Evolutionary conservation across 148 eudicot genomes (phyloP).

Genomic region (Agrostemma githago): DNA sequence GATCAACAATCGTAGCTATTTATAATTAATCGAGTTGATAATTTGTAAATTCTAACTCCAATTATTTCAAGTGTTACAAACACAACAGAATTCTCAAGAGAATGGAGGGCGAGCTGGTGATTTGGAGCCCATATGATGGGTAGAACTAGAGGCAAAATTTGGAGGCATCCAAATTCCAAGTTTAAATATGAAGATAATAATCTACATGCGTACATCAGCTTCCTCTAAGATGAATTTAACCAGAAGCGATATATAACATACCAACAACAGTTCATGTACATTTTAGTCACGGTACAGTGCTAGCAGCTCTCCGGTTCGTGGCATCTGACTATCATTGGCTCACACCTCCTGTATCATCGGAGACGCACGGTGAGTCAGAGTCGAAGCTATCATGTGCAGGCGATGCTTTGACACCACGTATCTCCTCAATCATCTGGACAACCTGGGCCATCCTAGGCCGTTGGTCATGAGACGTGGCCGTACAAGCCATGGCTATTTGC

Average conservation of each 20-base stretch:
- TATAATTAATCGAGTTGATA: too few species aligned
- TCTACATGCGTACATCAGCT: conserved; percentile 9
- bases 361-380: conserved; percentile 53
- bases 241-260: conserved; percentile 12
- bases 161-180: conserved; percentile 15
- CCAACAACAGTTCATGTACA: conserved; percentile 27
- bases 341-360: conserved; percentile 44
- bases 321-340: conserved; percentile 36
- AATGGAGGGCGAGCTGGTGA: not conserved
- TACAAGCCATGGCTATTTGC: conserved; percentile 84
- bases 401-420: conserved; percentile 61
- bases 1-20: too few species aligned
- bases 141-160: conserved; percentile 10
- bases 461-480: conserved; percentile 49
- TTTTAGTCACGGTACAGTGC: not conserved
- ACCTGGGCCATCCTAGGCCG: conserved; percentile 74
- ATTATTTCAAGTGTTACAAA: not conserved
- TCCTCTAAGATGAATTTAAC: conserved; percentile 5
- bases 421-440: conserved; percentile 72
- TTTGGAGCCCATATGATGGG: conserved; percentile 15
- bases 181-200: not conserved
- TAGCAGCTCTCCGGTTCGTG: not conserved
- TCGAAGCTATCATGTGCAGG: conserved; percentile 53
- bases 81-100: not conserved
- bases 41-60: too few species aligned